These are phyloP conservation scores for Scedosporium aurantiacum DNA, from an alignment of 2,329 filamentous ascomycete species.

Conservation along the genomic window DNA sequence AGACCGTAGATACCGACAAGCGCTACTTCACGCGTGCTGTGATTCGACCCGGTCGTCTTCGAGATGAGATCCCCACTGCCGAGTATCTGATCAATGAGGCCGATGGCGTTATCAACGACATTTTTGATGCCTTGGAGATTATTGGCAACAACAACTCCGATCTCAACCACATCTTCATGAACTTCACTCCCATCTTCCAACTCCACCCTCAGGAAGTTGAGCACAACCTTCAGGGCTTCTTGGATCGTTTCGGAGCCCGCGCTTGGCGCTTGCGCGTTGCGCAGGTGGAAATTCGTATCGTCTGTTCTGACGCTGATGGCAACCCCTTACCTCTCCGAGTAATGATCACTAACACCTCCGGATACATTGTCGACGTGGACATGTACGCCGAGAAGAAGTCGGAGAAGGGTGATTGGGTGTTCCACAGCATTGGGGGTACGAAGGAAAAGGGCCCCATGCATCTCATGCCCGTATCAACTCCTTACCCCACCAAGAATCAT, in stretches of 20 bases:
- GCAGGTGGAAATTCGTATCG: slow-evolving; percentile 94
- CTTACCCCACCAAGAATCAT: slow-evolving; percentile 97
- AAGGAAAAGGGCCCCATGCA: slow-evolving; percentile 95
- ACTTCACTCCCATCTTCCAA: slow-evolving; percentile 95
- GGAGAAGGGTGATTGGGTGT: slow-evolving; percentile 95
- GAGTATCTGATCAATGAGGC: slow-evolving; percentile 98
- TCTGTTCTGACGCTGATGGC: slow-evolving; percentile 82
- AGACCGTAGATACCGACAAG: slow-evolving; percentile 91
- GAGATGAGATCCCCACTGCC: slow-evolving; percentile 95
- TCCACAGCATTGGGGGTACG: slow-evolving; percentile 93
- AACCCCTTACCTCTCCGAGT: slow-evolving; percentile 86
- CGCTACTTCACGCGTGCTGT: slow-evolving; percentile 96
- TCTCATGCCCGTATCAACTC: slow-evolving; percentile 76
- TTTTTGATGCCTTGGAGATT: slow-evolving; percentile 93
- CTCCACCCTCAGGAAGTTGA: slow-evolving; percentile 83
- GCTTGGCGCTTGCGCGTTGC: slow-evolving; percentile 95
- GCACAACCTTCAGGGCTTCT: slow-evolving; percentile 84
- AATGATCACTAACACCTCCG: slow-evolving; percentile 95
- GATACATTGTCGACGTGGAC: slow-evolving; percentile 95
- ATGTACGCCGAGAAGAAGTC: slow-evolving; percentile 97
- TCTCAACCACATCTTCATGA: slow-evolving; percentile 99
- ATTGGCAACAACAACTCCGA: slow-evolving; percentile 99
- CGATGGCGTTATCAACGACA: slow-evolving; percentile 92
- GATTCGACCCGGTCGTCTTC: slow-evolving; percentile 83
- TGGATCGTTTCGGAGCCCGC: slow-evolving; percentile 90